These are phyloP conservation scores for Cercospora zeina DNA, from an alignment of 2,329 filamentous ascomycete genomes.

Conservation along the genomic window DNA sequence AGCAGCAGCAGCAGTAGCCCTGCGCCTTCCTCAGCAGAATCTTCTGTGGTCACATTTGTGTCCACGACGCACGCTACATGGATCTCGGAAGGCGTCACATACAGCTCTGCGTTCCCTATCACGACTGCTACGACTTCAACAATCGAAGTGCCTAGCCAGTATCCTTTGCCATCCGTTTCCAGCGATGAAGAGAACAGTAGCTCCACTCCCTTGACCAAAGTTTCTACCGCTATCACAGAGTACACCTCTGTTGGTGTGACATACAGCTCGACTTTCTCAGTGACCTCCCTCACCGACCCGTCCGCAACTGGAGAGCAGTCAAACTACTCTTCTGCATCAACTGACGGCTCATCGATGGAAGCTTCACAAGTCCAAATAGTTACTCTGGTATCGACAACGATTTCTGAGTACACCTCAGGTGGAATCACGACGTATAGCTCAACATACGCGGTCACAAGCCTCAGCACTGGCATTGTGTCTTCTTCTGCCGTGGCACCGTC, in stretches of 20 bases:
- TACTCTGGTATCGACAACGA: not conserved
- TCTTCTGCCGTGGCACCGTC: not conserved
- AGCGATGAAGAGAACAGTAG: not conserved
- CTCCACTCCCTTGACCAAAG: not conserved
- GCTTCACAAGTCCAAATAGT: too few species aligned
- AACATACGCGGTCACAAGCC: slow-evolving; percentile 3
- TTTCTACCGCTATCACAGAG: slow-evolving; percentile 9
- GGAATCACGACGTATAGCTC: slow-evolving; percentile 14
- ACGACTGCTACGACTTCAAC: slow-evolving; percentile 8
- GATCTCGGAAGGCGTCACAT: slow-evolving; percentile 11
- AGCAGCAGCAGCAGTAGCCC: not conserved
- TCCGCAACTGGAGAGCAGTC: not conserved
- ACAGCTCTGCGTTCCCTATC: slow-evolving; percentile 9
- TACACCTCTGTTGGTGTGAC: slow-evolving; percentile 11
- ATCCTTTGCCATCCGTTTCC: not conserved
- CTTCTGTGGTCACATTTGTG: slow-evolving; percentile 6
- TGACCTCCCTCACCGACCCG: not conserved
- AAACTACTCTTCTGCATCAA: not conserved
- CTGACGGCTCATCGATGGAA: not conserved
- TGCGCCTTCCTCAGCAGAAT: slow-evolving; percentile 3
- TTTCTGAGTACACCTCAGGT: slow-evolving; percentile 13
- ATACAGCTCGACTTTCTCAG: slow-evolving; percentile 13
- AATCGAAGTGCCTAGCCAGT: not conserved
- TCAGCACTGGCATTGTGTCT: slow-evolving; percentile 1
- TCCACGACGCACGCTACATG: slow-evolving; percentile 5